Base-by-base conservation (phyloP, 106 monocot genomes). In the Dendrobium nobile region DNA sequence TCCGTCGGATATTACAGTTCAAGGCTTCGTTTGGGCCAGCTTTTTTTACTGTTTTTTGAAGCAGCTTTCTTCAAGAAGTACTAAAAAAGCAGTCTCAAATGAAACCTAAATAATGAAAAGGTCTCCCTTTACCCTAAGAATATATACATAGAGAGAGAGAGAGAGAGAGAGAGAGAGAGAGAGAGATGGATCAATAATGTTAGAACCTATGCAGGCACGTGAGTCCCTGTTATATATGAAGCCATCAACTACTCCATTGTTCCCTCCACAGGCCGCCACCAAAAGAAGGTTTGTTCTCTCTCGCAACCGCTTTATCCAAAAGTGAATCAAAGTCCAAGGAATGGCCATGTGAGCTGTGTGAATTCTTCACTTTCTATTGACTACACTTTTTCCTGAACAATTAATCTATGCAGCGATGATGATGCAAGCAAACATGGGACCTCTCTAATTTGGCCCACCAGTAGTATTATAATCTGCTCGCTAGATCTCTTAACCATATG, bases 281-380 rank as follows among this genome's bases (percentile, higher is more conserved):
- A 64, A 64, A 64, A 64, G 64, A 64, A 64, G 64, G 22, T 24
- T 64, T 64, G 22, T 64, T 64, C 64, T 64, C n/a, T 24, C 64
- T 24, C 22, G 20, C 64, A 22, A 64, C n/a, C 24, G 20, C 64
- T 64, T 64, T 64, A 64, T 64, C 64, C 64, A n/a, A 65, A 72
- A 33, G 72, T 18, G 11, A 37, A 16, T 72, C 31, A 33, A 4
- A 72, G 40, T 33, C 72, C 72, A 40, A 72, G 72, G 72, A 72
- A 72, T 37, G 15, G 16, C 37, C 72, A 72, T 72, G 72, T 72
- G 72, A 70, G 26, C 51, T 51, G 51, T 51, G 16, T 51, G 51
- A 51, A 11, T 51, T 13, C 51, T 51, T 51, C 51, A 51, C 51
- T 51, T 51, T 51, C 51, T 13, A 51, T 51, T 51, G 51, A 51